Conservation (phyloP, 2,329 filamentous ascomycete species). For the Fusarium verrucosum region DNA sequence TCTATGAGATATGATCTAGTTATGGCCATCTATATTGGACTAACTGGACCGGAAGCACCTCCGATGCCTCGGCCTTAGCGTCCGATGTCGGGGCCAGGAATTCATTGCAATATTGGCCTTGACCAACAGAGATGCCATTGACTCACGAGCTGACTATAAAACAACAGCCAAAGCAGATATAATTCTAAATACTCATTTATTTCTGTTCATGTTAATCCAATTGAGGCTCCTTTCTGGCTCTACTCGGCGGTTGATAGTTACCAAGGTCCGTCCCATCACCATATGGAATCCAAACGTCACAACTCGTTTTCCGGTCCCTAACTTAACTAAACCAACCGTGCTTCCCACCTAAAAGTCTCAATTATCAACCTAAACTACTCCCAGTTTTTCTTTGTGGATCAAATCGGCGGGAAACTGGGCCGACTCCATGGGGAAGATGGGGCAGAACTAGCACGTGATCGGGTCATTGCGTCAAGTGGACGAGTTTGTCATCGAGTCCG, state of each 20-base stretch:
- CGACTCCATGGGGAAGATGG: constrained; percentile 4
- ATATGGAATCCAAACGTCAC: neutral
- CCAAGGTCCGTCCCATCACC: neutral
- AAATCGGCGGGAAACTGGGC: constrained; percentile 3
- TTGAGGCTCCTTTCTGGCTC: neutral
- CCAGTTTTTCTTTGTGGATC: neutral
- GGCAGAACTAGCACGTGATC: constrained; percentile 16
- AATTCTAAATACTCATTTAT: neutral
- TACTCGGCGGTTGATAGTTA: neutral
- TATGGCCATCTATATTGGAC: neutral
- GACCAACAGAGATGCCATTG: neutral
- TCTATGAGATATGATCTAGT: neutral
- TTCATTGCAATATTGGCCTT: neutral
- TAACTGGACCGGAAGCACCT: neutral
- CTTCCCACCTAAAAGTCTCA: neutral
- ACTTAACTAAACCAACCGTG: too few relatives aligned
- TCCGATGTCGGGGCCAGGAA: constrained; percentile 13
- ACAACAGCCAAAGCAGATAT: too few relatives aligned
- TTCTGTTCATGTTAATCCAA: neutral
- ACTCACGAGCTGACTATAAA: neutral
- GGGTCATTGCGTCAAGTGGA: neutral
- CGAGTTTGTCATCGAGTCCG: constrained; percentile 8
- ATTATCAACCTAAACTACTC: neutral
- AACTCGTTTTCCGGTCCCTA: neutral
- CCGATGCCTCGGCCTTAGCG: constrained; percentile 12